Conservation (phyloP, 2,329 filamentous ascomycete genomes). For the Myotisia sp. region DNA sequence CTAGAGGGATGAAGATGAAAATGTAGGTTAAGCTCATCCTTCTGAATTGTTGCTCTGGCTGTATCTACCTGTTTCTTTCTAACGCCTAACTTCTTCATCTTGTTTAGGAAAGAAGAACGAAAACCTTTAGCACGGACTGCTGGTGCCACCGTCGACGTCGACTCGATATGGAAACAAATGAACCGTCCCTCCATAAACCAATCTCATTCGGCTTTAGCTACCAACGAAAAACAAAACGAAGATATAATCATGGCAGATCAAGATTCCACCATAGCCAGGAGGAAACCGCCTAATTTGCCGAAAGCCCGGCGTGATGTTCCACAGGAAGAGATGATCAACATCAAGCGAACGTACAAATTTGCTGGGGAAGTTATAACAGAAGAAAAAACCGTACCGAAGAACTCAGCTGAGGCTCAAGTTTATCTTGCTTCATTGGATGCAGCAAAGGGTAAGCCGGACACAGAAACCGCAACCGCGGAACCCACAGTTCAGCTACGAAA, state of each 20-base stretch:
- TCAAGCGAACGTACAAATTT: constrained; percentile 44
- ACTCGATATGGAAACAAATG: constrained; percentile 41
- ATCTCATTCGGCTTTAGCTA: constrained; percentile 4
- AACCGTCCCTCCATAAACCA: constrained; percentile 22
- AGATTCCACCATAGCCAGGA: background rate
- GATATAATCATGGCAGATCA: constrained; percentile 7
- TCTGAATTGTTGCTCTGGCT: too few relatives aligned
- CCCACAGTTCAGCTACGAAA: constrained; percentile 19
- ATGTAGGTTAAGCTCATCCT: too few relatives aligned
- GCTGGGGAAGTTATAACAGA: constrained; percentile 42
- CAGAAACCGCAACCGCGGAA: constrained; percentile 6
- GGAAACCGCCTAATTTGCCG: background rate
- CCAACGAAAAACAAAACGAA: constrained; percentile 12
- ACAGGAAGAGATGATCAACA: constrained; percentile 37
- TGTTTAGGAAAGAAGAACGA: constrained; percentile 32
- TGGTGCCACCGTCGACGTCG: constrained; percentile 40
- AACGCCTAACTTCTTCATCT: constrained; percentile 2
- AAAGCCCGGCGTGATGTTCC: constrained; percentile 2
- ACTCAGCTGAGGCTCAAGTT: constrained; percentile 41
- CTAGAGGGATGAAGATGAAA: constrained; percentile 37
- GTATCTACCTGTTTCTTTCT: background rate
- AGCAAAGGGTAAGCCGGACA: constrained; percentile 22
- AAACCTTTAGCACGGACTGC: constrained; percentile 35
- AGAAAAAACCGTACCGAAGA: constrained; percentile 38
- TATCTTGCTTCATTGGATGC: constrained; percentile 31